Percentiles rank a stretch among this genome's conserved stretches.
Conservation (phyloP, 345 rosid genomes). For the Carallia pectinifolia region DNA sequence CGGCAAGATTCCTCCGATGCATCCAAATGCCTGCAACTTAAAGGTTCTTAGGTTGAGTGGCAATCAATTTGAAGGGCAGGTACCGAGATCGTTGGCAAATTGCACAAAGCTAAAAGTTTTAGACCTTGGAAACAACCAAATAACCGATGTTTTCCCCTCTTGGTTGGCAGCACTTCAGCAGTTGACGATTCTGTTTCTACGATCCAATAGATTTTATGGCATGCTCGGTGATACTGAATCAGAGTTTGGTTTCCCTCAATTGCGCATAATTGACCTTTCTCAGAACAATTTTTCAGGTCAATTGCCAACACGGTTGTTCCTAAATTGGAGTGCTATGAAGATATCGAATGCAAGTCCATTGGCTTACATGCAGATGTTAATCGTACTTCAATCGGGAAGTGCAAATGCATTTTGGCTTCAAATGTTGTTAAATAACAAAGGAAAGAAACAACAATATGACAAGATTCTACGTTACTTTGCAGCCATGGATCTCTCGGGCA, state of each 20-base stretch:
- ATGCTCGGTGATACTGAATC: not conserved
- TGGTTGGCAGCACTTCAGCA: not conserved
- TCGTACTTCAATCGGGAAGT: too few species aligned
- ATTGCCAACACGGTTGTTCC: not conserved
- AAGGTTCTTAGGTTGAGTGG: not conserved
- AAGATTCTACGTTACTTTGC: not conserved
- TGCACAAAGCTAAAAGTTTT: slow-evolving; percentile 4
- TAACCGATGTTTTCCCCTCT: slow-evolving; percentile 3
- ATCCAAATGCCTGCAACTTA: not conserved
- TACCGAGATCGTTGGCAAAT: slow-evolving; percentile 11
- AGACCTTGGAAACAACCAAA: not conserved
- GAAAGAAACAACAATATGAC: not conserved
- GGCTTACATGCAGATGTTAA: too few species aligned
- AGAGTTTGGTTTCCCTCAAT: not conserved
- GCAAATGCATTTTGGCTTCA: too few species aligned
- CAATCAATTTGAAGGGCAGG: not conserved
- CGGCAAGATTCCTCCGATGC: not conserved
- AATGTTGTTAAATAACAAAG: slow-evolving; percentile 3
- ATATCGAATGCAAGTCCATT: not conserved
- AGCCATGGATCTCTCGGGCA: not conserved
- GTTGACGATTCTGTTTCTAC: not conserved
- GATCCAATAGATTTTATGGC: slow-evolving; percentile 3
- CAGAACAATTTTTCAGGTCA: not conserved
- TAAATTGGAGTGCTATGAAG: slow-evolving; percentile 6
- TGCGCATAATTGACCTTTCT: slow-evolving; percentile 6